Evolutionary conservation across 345 rosid genomes (phyloP), one percentile per base, ranked within the genome.

Genomic region (Bretschneidera sinensis): DNA sequence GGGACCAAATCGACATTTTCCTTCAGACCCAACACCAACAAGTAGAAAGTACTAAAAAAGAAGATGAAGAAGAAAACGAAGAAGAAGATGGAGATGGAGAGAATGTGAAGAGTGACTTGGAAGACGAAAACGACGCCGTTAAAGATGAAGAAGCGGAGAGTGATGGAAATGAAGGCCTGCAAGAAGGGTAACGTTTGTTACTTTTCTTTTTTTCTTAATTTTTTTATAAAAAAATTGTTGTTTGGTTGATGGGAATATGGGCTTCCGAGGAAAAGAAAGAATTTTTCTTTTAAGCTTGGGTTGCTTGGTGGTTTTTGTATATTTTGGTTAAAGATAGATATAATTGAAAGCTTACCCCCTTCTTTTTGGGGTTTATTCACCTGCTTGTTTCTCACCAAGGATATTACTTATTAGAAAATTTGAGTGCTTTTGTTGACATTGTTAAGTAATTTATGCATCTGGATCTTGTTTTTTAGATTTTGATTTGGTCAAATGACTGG

Each of bases 1-100:
- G 85, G 28, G 87, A 81, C 51, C 96, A 88, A 80, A 84, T 91
- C 62, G 95, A 86, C 64, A 51, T 71, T 66, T 86, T 66, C 68
- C 78, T 91, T 23, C 72, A 81, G 63, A 82, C 69, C 79, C 60
- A 68, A 35, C 74, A 52, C 15, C 63, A 57, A 33, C 64, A 54
- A 33, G 57, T 48, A 22, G 73, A 51, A 18, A 67, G 55, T 24
- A n/a, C n/a, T n/a, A n/a, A n/a, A n/a, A n/a, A n/a, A n/a, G n/a
- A n/a, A n/a, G 63, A 34, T 15, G 69, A 61, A 51, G 59, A 62
- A 17, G 78, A 64, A n/a, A n/a, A n/a, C n/a, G n/a, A n/a, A n/a
- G n/a, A n/a, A 24, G 72, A 53, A 2, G 74, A 74, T 63, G 79
- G 51, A 49, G 74, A 76, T n/a, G n/a, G n/a, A 11, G 72, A 13